Conservation (phyloP, 208 protist species). For the Herpetomonas tarakana region DNA sequence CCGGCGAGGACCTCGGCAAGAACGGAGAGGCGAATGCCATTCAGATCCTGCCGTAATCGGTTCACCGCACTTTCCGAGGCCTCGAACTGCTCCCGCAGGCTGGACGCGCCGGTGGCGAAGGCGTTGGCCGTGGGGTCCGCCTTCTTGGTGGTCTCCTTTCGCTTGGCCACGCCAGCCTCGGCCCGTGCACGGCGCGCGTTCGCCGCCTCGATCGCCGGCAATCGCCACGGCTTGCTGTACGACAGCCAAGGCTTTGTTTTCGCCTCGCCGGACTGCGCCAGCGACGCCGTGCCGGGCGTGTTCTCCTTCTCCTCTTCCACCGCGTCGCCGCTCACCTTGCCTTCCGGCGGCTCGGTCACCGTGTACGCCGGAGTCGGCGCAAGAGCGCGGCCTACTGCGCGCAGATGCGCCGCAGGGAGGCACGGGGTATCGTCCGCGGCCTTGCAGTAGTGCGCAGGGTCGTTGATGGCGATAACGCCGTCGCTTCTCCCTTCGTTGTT, state of each 20-base stretch:
- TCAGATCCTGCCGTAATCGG: slow-evolving; percentile 19
- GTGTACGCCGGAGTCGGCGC: background rate
- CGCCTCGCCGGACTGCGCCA: background rate
- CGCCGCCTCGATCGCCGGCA: slow-evolving; percentile 27
- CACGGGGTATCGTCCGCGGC: slow-evolving; percentile 3
- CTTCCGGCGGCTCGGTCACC: background rate
- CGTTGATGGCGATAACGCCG: slow-evolving; percentile 7
- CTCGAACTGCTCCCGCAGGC: slow-evolving; percentile 23
- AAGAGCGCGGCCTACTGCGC: background rate
- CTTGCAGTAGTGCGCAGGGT: slow-evolving; percentile 9
- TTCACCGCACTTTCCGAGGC: slow-evolving; percentile 11
- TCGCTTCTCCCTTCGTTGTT: background rate
- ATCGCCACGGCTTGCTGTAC: slow-evolving; percentile 62
- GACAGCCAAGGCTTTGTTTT: slow-evolving; percentile 50
- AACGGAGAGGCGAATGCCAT: slow-evolving; percentile 13
- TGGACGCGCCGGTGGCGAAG: slow-evolving; percentile 12
- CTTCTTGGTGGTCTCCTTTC: slow-evolving; percentile 12
- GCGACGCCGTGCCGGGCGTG: background rate
- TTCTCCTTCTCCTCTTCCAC: slow-evolving; percentile 1
- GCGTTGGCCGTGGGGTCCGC: slow-evolving; percentile 24
- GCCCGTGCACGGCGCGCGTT: slow-evolving; percentile 31
- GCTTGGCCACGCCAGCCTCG: slow-evolving; percentile 17
- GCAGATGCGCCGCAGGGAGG: background rate
- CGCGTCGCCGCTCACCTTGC: background rate
- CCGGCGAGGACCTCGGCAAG: slow-evolving; percentile 11